These are phyloP conservation scores for Gamsiella multidivaricata DNA, from an alignment of 192 early-diverging fungal species.

Conservation along the genomic window DNA sequence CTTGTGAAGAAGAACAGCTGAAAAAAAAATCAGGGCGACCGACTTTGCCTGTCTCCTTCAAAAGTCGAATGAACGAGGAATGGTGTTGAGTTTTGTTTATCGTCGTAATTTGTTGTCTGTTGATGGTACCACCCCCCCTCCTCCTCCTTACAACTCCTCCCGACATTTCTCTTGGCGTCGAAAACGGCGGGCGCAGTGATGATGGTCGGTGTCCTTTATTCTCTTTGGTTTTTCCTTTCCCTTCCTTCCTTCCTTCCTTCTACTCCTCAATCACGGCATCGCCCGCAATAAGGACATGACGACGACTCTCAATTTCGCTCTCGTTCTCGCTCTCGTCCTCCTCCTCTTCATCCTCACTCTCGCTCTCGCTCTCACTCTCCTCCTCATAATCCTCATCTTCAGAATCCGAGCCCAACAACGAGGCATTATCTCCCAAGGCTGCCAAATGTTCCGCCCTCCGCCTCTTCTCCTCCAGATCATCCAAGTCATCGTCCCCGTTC, in stretches of 20 bases:
- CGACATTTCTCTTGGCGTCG: too few species aligned
- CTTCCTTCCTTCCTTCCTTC: not conserved
- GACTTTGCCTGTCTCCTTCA: too few species aligned
- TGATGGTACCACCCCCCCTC: too few species aligned
- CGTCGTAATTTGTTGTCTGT: too few species aligned
- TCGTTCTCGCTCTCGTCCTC: constrained; percentile 10
- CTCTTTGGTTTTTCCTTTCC: too few species aligned
- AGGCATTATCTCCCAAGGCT: constrained; percentile 15
- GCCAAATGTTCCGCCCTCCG: constrained; percentile 35
- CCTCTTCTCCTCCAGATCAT: constrained; percentile 32
- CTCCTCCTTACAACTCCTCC: too few species aligned
- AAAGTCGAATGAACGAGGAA: too few species aligned
- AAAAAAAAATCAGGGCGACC: too few species aligned
- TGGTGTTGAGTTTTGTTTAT: too few species aligned
- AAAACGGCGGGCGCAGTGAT: too few species aligned
- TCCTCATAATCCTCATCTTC: constrained; percentile 53
- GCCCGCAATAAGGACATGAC: constrained; percentile 21
- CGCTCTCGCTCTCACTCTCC: constrained; percentile 14
- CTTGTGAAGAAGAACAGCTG: too few species aligned
- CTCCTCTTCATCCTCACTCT: constrained; percentile 12
- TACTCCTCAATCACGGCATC: constrained; percentile 35
- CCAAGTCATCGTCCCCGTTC: constrained; percentile 16
- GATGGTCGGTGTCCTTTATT: too few species aligned
- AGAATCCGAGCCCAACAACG: constrained; percentile 31
- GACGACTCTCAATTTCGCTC: constrained; percentile 25